A percentile compares a stretch with the other conserved stretches of the same genome.
Conservation (phyloP, 2,329 filamentous ascomycete genomes). For the Myriosclerotinia scirpicola region DNA sequence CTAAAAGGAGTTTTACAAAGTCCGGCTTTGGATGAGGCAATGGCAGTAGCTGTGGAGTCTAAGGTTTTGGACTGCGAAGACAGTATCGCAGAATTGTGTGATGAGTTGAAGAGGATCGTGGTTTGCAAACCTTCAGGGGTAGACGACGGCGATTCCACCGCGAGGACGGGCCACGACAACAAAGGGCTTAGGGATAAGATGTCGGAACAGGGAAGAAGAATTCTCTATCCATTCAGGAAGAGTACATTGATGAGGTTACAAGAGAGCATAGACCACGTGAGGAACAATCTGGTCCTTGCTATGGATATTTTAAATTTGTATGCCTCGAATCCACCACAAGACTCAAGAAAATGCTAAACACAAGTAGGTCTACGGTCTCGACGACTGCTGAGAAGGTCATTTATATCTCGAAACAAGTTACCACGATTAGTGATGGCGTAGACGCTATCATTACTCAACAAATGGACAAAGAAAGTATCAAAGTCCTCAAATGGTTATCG, state of each 20-base stretch:
- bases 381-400: constrained; percentile 10
- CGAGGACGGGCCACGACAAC: background rate
- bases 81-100: constrained; percentile 13
- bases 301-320: constrained; percentile 26
- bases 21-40: constrained; percentile 1
- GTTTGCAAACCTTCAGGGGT: constrained; percentile 10
- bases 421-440: constrained; percentile 14
- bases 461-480: constrained; percentile 18
- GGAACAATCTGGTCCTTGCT: constrained; percentile 23
- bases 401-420: constrained; percentile 19
- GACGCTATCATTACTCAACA: constrained; percentile 20
- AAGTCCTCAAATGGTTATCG: constrained; percentile 29
- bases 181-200: constrained; percentile 19
- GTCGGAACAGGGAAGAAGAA: constrained; percentile 23
- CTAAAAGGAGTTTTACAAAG: constrained; percentile 5
- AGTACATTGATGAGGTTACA: constrained; percentile 28
- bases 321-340: background rate
- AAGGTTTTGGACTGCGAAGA: constrained; percentile 19
- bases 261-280: constrained; percentile 24
- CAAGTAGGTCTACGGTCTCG: constrained; percentile 9
- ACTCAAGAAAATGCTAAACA: constrained; percentile 3
- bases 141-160: background rate
- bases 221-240: constrained; percentile 29
- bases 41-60: constrained; percentile 9
- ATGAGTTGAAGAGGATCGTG: constrained; percentile 20